These are phyloP conservation scores for sorghum (Sorghum bicolor) DNA, from an alignment of 176 grass and related monocot genomes.

Conservation along the genomic window DNA sequence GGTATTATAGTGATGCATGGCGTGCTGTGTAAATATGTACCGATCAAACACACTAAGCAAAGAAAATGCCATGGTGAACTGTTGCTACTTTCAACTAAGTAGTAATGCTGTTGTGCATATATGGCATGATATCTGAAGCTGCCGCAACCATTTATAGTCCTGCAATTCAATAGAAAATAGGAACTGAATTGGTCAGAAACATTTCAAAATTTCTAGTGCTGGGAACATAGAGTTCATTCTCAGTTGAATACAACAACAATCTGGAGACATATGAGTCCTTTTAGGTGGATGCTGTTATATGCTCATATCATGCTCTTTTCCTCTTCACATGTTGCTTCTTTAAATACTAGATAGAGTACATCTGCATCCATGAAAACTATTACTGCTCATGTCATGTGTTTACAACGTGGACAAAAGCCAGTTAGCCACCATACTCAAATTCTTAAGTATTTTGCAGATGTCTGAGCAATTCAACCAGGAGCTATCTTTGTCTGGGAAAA, in stretches of 20 bases:
- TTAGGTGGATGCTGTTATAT: neutral
- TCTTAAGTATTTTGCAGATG: constrained; percentile 66
- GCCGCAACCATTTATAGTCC: neutral
- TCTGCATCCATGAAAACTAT: neutral
- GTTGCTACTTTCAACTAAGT: neutral
- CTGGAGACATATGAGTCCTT: neutral
- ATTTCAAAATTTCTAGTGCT: neutral
- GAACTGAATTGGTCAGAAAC: neutral
- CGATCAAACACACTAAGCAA: neutral
- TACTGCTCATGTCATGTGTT: neutral
- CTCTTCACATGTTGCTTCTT: neutral
- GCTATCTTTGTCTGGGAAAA: constrained; percentile 85
- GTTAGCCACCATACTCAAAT: constrained; percentile 6
- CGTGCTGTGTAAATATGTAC: neutral
- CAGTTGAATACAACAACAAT: neutral
- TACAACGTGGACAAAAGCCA: neutral
- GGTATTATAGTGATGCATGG: neutral
- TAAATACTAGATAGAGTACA: neutral
- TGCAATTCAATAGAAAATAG: neutral
- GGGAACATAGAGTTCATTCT: neutral
- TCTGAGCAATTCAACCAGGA: constrained; percentile 99
- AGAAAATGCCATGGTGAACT: neutral
- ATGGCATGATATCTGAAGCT: neutral
- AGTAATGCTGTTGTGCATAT: neutral
- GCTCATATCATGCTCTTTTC: neutral